Evolutionary conservation across 2,329 filamentous ascomycete species (phyloP).

Genomic region (Purpureocillium takamizusanense): DNA sequence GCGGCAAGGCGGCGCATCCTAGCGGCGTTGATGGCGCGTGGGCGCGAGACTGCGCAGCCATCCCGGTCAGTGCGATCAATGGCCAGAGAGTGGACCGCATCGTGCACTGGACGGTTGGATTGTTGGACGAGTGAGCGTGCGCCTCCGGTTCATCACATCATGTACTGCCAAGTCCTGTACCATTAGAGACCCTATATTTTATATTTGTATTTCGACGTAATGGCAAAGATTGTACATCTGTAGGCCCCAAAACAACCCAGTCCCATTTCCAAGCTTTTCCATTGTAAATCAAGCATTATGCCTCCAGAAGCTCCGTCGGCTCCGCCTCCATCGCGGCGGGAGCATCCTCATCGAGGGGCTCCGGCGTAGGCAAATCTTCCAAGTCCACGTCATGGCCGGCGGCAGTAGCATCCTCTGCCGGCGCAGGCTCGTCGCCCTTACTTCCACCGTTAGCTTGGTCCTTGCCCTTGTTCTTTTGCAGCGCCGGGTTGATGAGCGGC

Average conservation of each 20-base stretch:
- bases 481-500: slow-evolving; percentile 64
- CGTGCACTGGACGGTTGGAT: slow-evolving; percentile 60
- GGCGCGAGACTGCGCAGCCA: slow-evolving; percentile 54
- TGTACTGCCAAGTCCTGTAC: background rate
- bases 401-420: slow-evolving; percentile 14
- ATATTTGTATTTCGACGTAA: background rate
- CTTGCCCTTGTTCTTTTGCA: slow-evolving; percentile 36
- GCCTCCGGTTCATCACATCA: too few species aligned
- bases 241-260: background rate
- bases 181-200: background rate
- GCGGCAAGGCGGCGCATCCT: slow-evolving; percentile 59
- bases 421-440: slow-evolving; percentile 13
- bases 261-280: background rate
- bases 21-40: slow-evolving; percentile 52
- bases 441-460: slow-evolving; percentile 17
- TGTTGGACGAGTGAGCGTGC: slow-evolving; percentile 42
- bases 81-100: slow-evolving; percentile 74
- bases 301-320: background rate
- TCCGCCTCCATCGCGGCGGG: slow-evolving; percentile 3
- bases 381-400: slow-evolving; percentile 18
- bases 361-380: slow-evolving; percentile 28
- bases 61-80: slow-evolving; percentile 85
- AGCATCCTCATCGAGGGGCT: slow-evolving; percentile 11
- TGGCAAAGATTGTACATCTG: background rate
- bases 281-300: background rate